Evolutionary conservation across 352 stramenopile species (phyloP), one percentile per base, ranked within the genome.

Genomic region (Phytophthora citricola): DNA sequence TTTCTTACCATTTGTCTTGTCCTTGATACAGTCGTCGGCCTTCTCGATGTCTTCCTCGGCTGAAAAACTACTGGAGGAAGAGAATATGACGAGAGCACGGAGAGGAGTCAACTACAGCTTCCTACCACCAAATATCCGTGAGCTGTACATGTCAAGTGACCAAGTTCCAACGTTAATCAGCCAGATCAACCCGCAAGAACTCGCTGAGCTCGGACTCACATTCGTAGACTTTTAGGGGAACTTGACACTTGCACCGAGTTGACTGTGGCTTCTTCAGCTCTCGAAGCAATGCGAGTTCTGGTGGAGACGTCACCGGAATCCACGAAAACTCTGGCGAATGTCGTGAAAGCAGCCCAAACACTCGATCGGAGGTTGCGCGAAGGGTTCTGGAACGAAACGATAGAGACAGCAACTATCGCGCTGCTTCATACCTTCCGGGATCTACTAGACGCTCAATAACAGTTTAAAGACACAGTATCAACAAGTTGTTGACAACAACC

Each of bases 191-290:
- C 55, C 43, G 40, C 44, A 44, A 31, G 75, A 80, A 26, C 73
- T 79, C 22, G 51, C 63, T 2, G 66, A 69, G 31, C 53, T 79
- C 39, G 67, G 49, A 9, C 58, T 83, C 36, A 62, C 55, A 6
- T 80, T 91, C 27, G 66, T 77, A 11, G 75, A 82, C 24, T 72
- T 85, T 48, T 86, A 31, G 58, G 68, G 38, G 73, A 86, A 47
- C 65, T 91, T 9, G 67, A 82, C 52, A 75, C 54, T 1, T 81
- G 72, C 24, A 66, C 43, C 0, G 75, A 91, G 32, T 53, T 55
- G 0, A 29, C 54, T 12, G 66, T 71, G 1, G 64, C 55, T 24
- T 76, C 61, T 29, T 72, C 69, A 26, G 63, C 80, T 2, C 54
- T 89, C 8, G 65, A 86, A 8, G 72, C 78, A 3, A 76, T 89